These are phyloP conservation scores for Sicyos edulis DNA, from an alignment of 306 rosid genomes.

Conservation along the genomic window DNA sequence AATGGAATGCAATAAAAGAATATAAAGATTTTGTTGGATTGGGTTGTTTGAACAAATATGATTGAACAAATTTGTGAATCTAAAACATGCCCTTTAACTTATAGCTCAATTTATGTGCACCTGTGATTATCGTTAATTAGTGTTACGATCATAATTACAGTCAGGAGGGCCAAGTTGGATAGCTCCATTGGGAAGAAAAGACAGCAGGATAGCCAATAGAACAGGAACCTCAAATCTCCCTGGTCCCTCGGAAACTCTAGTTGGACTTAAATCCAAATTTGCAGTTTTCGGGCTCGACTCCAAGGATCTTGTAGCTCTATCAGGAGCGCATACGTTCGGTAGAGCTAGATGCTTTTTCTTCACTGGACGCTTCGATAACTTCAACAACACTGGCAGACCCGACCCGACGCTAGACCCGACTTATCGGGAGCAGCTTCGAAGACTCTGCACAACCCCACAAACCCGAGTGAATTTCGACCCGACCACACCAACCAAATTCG, in stretches of 20 bases:
- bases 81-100: too few relatives aligned
- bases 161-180: constrained; percentile 62
- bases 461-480: constrained; percentile 17
- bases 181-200: constrained; percentile 63
- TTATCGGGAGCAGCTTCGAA: constrained; percentile 45
- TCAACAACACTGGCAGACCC: constrained; percentile 40
- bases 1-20: too few relatives aligned
- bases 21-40: not conserved
- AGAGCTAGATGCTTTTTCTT: constrained; percentile 51
- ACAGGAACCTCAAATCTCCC: constrained; percentile 45
- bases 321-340: constrained; percentile 80
- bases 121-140: not conserved
- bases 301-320: constrained; percentile 63
- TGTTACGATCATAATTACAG: constrained; percentile 19
- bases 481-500: constrained; percentile 30
- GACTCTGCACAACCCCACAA: constrained; percentile 22
- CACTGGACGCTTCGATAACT: constrained; percentile 47
- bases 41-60: too few relatives aligned
- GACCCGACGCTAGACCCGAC: constrained; percentile 55
- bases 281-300: constrained; percentile 39
- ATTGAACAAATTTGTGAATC: too few relatives aligned
- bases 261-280: constrained; percentile 45
- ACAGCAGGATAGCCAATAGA: constrained; percentile 56
- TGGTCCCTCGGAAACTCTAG: constrained; percentile 39
- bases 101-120: too few relatives aligned